These are phyloP conservation scores for Xylariomycetidae sp. DNA, from an alignment of 2,329 filamentous ascomycete genomes.

Conservation along the genomic window DNA sequence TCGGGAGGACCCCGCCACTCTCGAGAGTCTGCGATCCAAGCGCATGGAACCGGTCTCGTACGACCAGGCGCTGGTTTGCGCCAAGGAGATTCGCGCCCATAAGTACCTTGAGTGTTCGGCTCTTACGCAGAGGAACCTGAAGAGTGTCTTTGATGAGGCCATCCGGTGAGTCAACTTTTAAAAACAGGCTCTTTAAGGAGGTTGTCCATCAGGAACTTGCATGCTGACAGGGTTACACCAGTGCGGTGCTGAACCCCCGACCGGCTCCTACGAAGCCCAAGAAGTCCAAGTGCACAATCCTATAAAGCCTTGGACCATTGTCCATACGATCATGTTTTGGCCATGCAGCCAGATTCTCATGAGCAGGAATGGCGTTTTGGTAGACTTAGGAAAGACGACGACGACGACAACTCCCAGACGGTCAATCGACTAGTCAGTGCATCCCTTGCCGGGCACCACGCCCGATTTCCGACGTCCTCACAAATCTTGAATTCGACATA, in stretches of 20 bases:
- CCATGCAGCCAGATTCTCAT: constrained; percentile 21
- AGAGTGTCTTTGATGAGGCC: constrained; percentile 97
- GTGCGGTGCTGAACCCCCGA: constrained; percentile 66
- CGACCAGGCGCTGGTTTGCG: constrained; percentile 80
- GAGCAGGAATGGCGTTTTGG: constrained; percentile 25
- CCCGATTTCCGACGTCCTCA: no score
- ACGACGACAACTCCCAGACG: no score
- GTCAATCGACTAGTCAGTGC: no score
- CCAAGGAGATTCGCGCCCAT: constrained; percentile 90
- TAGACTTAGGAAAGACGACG: constrained; percentile 27
- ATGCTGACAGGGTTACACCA: constrained; percentile 28
- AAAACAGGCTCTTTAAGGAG: no score
- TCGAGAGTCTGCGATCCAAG: constrained; percentile 78
- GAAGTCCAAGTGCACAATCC: constrained; percentile 63
- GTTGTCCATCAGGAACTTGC: no score
- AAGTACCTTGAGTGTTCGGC: constrained; percentile 99
- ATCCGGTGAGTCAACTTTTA: constrained; percentile 63
- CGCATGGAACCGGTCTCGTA: constrained; percentile 97
- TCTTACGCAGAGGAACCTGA: constrained; percentile 90
- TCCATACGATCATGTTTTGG: constrained; percentile 19
- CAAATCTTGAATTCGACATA: constrained; percentile 21
- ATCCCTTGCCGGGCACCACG: no score
- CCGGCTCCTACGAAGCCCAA: constrained; percentile 53
- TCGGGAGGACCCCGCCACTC: constrained; percentile 77
- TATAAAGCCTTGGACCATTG: constrained; percentile 37